Evolutionary conservation across 2,329 filamentous ascomycete species (phyloP).

Genomic region (Sporothrix pallida): DNA sequence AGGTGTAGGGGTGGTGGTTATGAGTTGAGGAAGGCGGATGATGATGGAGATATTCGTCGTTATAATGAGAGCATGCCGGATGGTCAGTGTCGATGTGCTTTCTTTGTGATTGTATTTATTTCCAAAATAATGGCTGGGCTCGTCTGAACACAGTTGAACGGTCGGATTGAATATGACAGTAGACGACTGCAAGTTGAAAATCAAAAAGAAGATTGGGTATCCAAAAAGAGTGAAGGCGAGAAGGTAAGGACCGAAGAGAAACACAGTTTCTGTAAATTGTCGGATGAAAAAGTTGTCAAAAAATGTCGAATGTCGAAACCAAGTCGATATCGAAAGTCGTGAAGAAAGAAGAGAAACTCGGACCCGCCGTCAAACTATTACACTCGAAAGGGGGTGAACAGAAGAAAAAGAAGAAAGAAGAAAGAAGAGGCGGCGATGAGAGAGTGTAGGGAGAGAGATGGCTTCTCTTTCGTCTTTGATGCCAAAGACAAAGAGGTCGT

Average conservation of each 20-base stretch:
- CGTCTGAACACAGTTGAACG: slow-evolving; percentile 29
- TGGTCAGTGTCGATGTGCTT: not conserved
- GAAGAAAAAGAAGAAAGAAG: not conserved
- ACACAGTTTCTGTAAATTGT: slow-evolving; percentile 19
- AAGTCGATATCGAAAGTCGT: slow-evolving; percentile 22
- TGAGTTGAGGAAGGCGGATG: not conserved
- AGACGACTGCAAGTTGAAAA: not conserved
- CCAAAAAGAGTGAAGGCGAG: slow-evolving; percentile 25
- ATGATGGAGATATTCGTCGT: not conserved
- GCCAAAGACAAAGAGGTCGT: slow-evolving; percentile 17
- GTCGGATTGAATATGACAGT: not conserved
- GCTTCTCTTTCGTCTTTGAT: slow-evolving; percentile 9
- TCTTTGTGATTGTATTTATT: not conserved
- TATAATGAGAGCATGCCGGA: slow-evolving; percentile 23
- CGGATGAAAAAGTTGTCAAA: slow-evolving; percentile 28
- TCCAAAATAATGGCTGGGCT: not conserved
- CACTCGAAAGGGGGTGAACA: slow-evolving; percentile 13
- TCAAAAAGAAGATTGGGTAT: slow-evolving; percentile 15
- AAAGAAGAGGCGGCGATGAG: not conserved
- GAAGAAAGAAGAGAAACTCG: slow-evolving; percentile 34
- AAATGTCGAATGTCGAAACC: slow-evolving; percentile 29
- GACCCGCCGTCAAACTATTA: slow-evolving; percentile 40
- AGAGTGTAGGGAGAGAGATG: not conserved
- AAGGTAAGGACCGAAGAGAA: slow-evolving; percentile 6
- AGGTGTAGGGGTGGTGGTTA: not conserved